Evolutionary conservation across 2,329 filamentous ascomycete genomes (phyloP).

Genomic region (Microsporum ferrugineum): DNA sequence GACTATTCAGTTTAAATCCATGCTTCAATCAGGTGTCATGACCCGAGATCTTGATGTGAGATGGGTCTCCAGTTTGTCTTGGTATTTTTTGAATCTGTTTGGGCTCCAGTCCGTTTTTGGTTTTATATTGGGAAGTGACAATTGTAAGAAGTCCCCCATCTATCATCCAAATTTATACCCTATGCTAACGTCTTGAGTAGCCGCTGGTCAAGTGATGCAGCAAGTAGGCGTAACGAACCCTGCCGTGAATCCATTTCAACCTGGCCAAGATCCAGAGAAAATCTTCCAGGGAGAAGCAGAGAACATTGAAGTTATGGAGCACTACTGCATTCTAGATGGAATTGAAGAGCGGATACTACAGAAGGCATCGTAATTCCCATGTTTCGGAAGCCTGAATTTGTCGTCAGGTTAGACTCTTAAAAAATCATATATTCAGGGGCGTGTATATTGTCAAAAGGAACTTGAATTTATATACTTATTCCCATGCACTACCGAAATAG

Average conservation of each 20-base stretch:
- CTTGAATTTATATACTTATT: neutral
- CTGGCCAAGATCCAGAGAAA: conserved; percentile 90
- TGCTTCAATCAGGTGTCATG: conserved; percentile 93
- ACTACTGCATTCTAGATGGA: conserved; percentile 80
- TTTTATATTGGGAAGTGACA: conserved; percentile 90
- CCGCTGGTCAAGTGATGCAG: conserved; percentile 83
- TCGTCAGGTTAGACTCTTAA: too few species aligned
- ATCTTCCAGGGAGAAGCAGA: conserved; percentile 85
- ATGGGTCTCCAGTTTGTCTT: conserved; percentile 97
- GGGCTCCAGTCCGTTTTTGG: conserved; percentile 95
- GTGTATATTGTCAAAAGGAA: neutral
- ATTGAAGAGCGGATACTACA: conserved; percentile 74
- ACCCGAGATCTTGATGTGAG: conserved; percentile 92
- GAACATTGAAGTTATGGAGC: conserved; percentile 89
- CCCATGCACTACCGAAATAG: neutral
- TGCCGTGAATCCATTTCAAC: conserved; percentile 66
- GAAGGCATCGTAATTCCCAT: conserved; percentile 18
- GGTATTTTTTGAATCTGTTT: conserved; percentile 97
- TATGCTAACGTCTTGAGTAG: conserved; percentile 35
- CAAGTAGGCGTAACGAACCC: conserved; percentile 69
- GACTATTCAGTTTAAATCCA: conserved; percentile 98
- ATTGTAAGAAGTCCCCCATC: conserved; percentile 51
- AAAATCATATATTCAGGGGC: neutral
- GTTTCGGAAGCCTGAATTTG: neutral
- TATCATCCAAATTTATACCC: neutral